phyloP scores from a whole-genome alignment of 2,329 filamentous ascomycete species.

The Aspergillus nomiae region DNA sequence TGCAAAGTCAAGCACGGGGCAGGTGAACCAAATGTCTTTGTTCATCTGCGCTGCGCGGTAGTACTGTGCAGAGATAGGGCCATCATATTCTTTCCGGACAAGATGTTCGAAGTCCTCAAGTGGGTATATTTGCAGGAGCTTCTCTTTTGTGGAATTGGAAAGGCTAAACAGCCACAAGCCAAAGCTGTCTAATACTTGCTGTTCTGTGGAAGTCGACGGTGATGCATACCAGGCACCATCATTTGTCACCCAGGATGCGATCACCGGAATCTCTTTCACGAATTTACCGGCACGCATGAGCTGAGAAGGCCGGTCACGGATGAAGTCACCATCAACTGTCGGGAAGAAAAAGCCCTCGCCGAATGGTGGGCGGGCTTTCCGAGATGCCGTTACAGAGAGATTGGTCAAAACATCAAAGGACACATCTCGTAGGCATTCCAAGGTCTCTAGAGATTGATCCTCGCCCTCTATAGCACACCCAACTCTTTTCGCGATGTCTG shows the following conservation, averaged over 20 bases:
- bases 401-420: conserved; percentile 23
- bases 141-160: conserved; percentile 17
- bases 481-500: conserved; percentile 19
- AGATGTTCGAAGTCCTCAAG: conserved; percentile 19
- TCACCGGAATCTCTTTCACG: conserved; percentile 17
- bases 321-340: conserved; percentile 29
- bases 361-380: conserved; percentile 20
- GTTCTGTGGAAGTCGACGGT: conserved; percentile 16
- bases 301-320: conserved; percentile 28
- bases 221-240: conserved; percentile 22
- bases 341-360: conserved; percentile 24
- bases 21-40: conserved; percentile 37
- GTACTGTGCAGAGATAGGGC: conserved; percentile 31
- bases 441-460: conserved; percentile 12
- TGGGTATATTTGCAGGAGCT: conserved; percentile 23
- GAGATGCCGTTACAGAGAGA: conserved; percentile 27
- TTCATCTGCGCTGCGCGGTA: conserved; percentile 38
- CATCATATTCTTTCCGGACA: conserved; percentile 8
- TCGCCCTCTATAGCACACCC: conserved; percentile 13
- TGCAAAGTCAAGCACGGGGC: conserved; percentile 33
- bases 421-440: conserved; percentile 23
- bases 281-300: conserved; percentile 28
- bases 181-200: conserved; percentile 21
- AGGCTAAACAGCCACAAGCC: conserved; percentile 18
- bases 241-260: conserved; percentile 23